Base-by-base conservation (phyloP, 345 rosid species). In the Eucalyptus curtisii region DNA sequence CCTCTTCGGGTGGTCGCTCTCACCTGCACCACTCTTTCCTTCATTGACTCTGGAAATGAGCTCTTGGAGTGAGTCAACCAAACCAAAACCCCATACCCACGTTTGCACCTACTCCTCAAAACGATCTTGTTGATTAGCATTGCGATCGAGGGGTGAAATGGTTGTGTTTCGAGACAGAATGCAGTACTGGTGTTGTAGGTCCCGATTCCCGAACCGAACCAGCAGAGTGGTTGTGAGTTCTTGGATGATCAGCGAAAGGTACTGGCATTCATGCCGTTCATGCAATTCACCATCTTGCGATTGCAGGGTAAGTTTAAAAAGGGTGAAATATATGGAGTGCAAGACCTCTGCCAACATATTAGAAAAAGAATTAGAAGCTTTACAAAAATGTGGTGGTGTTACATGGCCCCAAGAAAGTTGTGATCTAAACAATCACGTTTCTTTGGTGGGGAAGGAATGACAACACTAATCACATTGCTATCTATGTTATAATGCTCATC, bases 101-200 rank as follows among this genome's bases (percentile, higher is more conserved):
- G 47, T 20, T 20, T 6, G 82, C 1, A 76, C 8, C 82, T 22
- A 10, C 47, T 37, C 82, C 45, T 76, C 45, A 11, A 37, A 76
- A 76, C 47, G 8, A 37, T 37, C 27, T 71, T 55, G 45, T 37
- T 5, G 45, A 37, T 71, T 19, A 42, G 81, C 81, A 71, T 5
- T 33, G 24, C 42, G 24, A 68, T 66, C 40, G 6, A 17, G 25
- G 4, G 81, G 22, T 3, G 22, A 71, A 71, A 33, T 1, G 25
- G 81, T 71, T 10, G 25, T 2, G 7, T 5, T 19, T 19, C 4
- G 0, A 33, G 13, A 13, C 8, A 0, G 81, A 10, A 17, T 2
- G 4, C 40, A 7, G 24, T 31, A 33, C 6, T 7, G 22, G 76
- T 33, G 42, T 31, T 2, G 1, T 16, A 9, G 22, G 40, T 16